phyloP scores from a whole-genome alignment of 164 flowering plant genomes.

The Magnolia sinica region DNA sequence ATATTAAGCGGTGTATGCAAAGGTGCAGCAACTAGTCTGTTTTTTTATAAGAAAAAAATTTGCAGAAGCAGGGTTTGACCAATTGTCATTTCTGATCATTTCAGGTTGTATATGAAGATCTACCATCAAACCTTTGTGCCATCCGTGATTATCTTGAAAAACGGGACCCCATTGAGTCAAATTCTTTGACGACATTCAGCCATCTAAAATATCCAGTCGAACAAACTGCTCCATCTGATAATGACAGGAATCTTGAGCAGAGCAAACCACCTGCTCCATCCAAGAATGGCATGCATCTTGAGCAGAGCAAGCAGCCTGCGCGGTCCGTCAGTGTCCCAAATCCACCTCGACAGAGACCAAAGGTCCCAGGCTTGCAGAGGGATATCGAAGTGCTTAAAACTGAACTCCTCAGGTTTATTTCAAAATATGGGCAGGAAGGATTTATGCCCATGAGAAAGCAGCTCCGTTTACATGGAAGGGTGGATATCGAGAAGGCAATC shows the following conservation, averaged over 20 bases:
- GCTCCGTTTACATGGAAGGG: slow-evolving; percentile 79
- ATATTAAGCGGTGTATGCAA: too few species aligned
- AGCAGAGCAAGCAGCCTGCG: slow-evolving; percentile 6
- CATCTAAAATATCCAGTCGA: slow-evolving; percentile 20
- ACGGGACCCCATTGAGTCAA: slow-evolving; percentile 25
- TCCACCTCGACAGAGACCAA: slow-evolving; percentile 45
- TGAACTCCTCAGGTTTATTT: slow-evolving; percentile 65
- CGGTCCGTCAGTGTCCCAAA: slow-evolving; percentile 12
- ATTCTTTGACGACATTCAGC: slow-evolving; percentile 20
- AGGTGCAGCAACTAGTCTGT: too few species aligned
- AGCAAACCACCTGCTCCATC: slow-evolving; percentile 13
- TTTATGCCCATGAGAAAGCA: slow-evolving; percentile 99
- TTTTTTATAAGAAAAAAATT: too few species aligned
- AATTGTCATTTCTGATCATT: neutral
- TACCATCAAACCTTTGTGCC: slow-evolving; percentile 92
- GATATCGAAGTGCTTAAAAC: slow-evolving; percentile 76
- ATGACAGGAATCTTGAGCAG: slow-evolving; percentile 6
- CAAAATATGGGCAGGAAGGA: slow-evolving; percentile 85
- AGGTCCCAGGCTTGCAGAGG: slow-evolving; percentile 85
- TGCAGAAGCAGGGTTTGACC: too few species aligned
- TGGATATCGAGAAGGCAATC: slow-evolving; percentile 94
- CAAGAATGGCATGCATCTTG: slow-evolving; percentile 11
- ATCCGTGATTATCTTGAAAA: slow-evolving; percentile 83
- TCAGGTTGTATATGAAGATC: slow-evolving; percentile 96
- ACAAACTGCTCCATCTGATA: slow-evolving; percentile 17